Conservation (phyloP, 2,329 filamentous ascomycete genomes). For the Diaporthe sp. region DNA sequence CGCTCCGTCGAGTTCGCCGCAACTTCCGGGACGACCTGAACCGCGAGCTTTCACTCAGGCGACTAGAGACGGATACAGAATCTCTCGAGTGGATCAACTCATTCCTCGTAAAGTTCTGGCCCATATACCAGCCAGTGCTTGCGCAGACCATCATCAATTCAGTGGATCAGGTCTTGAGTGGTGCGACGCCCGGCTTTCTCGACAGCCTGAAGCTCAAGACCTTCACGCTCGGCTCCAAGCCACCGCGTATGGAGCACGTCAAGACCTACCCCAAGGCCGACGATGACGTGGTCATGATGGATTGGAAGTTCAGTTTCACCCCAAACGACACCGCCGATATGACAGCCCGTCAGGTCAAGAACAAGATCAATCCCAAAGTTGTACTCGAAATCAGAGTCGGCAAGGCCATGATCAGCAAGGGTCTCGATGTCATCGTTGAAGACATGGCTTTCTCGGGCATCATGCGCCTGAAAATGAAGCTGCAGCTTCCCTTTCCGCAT, state of each 20-base stretch:
- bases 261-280: conserved; percentile 98
- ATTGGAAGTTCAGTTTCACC: conserved; percentile 99
- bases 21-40: conserved; percentile 97
- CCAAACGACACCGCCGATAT: conserved; percentile 94
- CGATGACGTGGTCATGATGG: conserved; percentile 97
- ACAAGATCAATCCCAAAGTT: conserved; percentile 97
- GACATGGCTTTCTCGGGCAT: conserved; percentile 96
- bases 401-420: conserved; percentile 97
- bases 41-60: conserved; percentile 85
- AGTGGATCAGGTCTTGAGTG: conserved; percentile 95
- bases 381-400: conserved; percentile 95
- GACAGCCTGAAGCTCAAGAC: conserved; percentile 95
- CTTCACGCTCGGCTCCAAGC: conserved; percentile 94
- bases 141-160: conserved; percentile 93
- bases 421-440: conserved; percentile 96
- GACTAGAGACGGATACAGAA: conserved; percentile 90
- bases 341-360: conserved; percentile 89
- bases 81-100: conserved; percentile 99
- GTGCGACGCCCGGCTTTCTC: conserved; percentile 90
- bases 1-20: conserved; percentile 89
- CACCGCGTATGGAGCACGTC: conserved; percentile 95
- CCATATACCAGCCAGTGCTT: conserved; percentile 95
- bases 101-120: conserved; percentile 99
- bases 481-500: conserved; percentile 95
- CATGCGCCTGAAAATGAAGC: conserved; percentile 98